phyloP scores from a whole-genome alignment of 495 filamentous ascomycete genomes.

The Penicillium bialowiezense region DNA sequence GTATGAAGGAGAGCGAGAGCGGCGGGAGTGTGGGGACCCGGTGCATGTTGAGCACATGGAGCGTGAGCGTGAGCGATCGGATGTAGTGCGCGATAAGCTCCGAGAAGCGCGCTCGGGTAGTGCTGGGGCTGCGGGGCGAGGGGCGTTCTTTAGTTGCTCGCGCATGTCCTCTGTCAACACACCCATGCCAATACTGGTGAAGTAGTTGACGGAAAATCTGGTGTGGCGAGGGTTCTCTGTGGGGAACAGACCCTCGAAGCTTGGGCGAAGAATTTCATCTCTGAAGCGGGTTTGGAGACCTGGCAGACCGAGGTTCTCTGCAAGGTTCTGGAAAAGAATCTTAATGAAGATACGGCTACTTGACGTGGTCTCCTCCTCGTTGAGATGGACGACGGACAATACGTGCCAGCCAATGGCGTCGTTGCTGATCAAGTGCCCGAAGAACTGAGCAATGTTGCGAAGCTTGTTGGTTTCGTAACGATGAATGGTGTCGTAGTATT shows the following conservation, averaged over 20 bases:
- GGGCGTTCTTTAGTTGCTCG: slow-evolving; percentile 79
- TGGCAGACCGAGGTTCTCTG: slow-evolving; percentile 78
- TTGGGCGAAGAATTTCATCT: slow-evolving; percentile 74
- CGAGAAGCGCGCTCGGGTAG: slow-evolving; percentile 42
- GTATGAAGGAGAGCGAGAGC: slow-evolving; percentile 35
- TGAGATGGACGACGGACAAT: slow-evolving; percentile 78
- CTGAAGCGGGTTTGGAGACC: slow-evolving; percentile 72
- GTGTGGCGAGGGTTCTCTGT: slow-evolving; percentile 81
- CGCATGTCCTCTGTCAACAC: slow-evolving; percentile 93
- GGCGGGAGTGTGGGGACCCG: slow-evolving; percentile 29
- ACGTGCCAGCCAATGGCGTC: slow-evolving; percentile 93
- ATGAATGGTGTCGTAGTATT: slow-evolving; percentile 97
- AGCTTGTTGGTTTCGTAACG: slow-evolving; percentile 92
- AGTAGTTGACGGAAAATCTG: slow-evolving; percentile 98
- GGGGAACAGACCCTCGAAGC: slow-evolving; percentile 86
- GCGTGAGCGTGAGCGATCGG: slow-evolving; percentile 50
- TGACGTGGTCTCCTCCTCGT: slow-evolving; percentile 94
- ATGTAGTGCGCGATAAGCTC: slow-evolving; percentile 35
- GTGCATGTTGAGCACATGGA: slow-evolving; percentile 42
- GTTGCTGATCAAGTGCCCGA: slow-evolving; percentile 81
- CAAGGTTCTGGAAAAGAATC: slow-evolving; percentile 91
- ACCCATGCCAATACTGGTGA: slow-evolving; percentile 96
- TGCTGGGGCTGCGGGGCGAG: slow-evolving; percentile 70
- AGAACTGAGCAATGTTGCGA: slow-evolving; percentile 92
- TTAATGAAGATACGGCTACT: slow-evolving; percentile 97